Evolutionary conservation across 2,329 filamentous ascomycete species (phyloP), one percentile per base, ranked within the genome.

Genomic region (Fusarium nurragi): DNA sequence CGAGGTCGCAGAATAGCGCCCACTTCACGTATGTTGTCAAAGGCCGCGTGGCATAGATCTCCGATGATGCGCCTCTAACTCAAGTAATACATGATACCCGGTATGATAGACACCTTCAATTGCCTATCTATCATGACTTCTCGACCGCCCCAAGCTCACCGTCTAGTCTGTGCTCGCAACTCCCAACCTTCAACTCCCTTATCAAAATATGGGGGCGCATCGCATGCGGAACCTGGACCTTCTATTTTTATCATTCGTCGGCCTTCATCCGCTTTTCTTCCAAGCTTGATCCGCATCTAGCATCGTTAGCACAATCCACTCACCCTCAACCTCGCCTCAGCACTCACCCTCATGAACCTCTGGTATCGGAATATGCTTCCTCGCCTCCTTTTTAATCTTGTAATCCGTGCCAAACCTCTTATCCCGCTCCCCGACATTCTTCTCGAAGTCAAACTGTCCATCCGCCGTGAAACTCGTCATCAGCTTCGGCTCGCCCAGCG

Each of bases 381-480:
- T 77, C 4, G 77, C 65, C 65, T 81, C 77, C 60, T 65, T 77
- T 75, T 86, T 86, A 32, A 72, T 64, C 55, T 67, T 71, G 66
- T 78, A 84, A 54, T 84, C 79, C 1, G 74, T 73, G 0, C 81
- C 80, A 58, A 86, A 82, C 48, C 76, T 76, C 26, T 54, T 61
- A 64, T 86, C 84, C 38, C 84, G 75, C 13, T 81, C 77, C 0
- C 75, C 76, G 6, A 85, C 77, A 1, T 71, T 60, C 60, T 73
- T 77, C 14, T 79, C 78, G 62, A 84, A 81, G 32, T 81, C 80
- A 26, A 85, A 73, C 69, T 86, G 83, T 0, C 78, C 79, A n/a
- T 79, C 76, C 2, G 72, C 77, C 4, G 81, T 84, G 58, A 81
- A 83, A 69, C 83, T 85, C 12, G 79, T 84, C 84, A 86, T 86